A percentile compares a stretch with the other conserved stretches of the same genome.
phyloP scores from a whole-genome alignment of 129 eudicot genomes.

The Smallanthus sonchifolius region DNA sequence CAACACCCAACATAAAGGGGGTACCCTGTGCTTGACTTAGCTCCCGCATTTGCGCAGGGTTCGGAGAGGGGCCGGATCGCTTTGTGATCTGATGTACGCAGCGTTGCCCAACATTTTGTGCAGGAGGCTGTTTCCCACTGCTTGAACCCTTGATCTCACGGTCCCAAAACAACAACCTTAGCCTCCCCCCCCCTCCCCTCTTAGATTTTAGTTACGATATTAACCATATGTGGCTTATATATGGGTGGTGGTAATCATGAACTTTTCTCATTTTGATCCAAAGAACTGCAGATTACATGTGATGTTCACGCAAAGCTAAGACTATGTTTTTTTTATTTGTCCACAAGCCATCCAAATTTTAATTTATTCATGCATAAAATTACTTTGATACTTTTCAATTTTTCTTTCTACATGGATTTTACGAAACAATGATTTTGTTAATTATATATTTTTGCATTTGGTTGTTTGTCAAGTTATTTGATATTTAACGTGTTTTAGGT shows the following conservation, averaged over 20 bases:
- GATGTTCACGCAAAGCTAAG: not conserved
- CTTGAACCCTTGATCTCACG: too few relatives aligned
- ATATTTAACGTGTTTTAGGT: slow-evolving; percentile 41
- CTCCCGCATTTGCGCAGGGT: too few relatives aligned
- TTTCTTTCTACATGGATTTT: not conserved
- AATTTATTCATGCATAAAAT: not conserved
- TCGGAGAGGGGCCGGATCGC: too few relatives aligned
- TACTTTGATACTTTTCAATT: not conserved
- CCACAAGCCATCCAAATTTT: not conserved
- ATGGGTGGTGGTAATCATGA: not conserved
- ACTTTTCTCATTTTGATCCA: not conserved
- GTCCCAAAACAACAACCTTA: too few relatives aligned
- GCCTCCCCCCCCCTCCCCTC: too few relatives aligned
- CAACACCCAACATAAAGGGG: too few relatives aligned
- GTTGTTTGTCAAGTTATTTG: not conserved
- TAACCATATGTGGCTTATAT: not conserved
- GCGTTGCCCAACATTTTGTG: too few relatives aligned
- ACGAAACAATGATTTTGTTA: not conserved
- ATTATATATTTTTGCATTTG: not conserved
- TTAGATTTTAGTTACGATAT: not conserved
- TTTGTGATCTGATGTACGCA: too few relatives aligned
- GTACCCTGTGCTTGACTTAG: too few relatives aligned
- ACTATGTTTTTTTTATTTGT: not conserved
- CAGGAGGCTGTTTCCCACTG: too few relatives aligned
- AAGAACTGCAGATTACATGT: not conserved